Conservation (phyloP, 345 rosid genomes). For the Microthlaspi erraticum region DNA sequence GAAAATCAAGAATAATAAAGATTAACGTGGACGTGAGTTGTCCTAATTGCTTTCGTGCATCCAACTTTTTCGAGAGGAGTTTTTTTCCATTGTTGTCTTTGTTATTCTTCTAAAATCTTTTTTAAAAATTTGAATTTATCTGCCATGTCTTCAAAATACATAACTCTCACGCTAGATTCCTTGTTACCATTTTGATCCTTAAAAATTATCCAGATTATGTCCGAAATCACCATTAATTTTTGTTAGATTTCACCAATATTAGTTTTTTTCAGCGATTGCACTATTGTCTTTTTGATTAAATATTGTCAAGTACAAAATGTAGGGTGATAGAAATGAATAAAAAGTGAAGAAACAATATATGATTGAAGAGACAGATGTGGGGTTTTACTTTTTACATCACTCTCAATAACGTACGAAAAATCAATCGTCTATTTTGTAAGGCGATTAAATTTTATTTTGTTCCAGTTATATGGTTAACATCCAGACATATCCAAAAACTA, state of each 20-base stretch:
- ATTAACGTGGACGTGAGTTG: constrained; percentile 7
- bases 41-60: constrained; percentile 28
- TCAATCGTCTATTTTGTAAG: constrained; percentile 22
- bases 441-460: background rate
- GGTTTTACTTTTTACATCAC: constrained; percentile 30
- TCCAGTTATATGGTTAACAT: background rate
- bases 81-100: too few relatives aligned
- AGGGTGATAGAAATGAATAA: background rate
- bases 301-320: background rate
- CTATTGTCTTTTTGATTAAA: background rate
- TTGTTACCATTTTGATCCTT: background rate
- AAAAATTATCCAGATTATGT: background rate
- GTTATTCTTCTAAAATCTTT: background rate
- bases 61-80: constrained; percentile 4
- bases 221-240: background rate
- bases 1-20: background rate
- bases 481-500: constrained; percentile 24
- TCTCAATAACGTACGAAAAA: constrained; percentile 21
- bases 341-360: constrained; percentile 33
- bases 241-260: background rate
- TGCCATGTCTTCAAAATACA: background rate
- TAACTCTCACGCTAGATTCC: too few relatives aligned
- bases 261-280: background rate
- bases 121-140: background rate
- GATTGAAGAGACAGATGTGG: constrained; percentile 40